Conservation (phyloP, 306 rosid genomes). For the Dryas octopetala region DNA sequence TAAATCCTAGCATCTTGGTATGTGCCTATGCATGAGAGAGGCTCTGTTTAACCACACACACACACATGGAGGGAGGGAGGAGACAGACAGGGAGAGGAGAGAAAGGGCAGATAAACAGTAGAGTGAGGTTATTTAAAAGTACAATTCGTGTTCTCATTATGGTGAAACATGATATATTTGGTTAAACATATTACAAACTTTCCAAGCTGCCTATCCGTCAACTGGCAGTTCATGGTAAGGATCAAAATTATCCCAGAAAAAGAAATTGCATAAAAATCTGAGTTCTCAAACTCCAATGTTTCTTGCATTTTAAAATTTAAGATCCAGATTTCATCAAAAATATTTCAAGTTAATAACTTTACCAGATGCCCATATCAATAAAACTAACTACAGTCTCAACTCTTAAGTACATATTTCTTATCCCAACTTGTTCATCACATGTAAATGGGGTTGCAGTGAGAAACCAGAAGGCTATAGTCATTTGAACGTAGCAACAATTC, state of each 20-base stretch:
- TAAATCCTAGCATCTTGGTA: neutral
- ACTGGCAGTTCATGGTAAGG: constrained; percentile 13
- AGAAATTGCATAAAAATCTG: neutral
- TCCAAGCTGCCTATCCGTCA: neutral
- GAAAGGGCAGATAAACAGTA: neutral
- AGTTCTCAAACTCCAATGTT: neutral
- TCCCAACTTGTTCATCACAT: neutral
- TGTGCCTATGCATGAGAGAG: neutral
- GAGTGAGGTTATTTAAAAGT: neutral
- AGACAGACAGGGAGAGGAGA: neutral
- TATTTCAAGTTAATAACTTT: neutral
- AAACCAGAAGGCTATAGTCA: neutral
- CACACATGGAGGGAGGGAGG: neutral
- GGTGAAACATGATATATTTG: neutral
- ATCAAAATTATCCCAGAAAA: neutral
- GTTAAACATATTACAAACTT: neutral
- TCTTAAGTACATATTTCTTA: constrained; percentile 1
- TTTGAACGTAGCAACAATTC: neutral
- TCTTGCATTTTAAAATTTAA: neutral
- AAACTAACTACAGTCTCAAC: neutral
- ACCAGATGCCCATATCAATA: neutral
- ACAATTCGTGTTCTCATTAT: neutral
- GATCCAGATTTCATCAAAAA: constrained; percentile 1
- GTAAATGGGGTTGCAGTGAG: neutral
- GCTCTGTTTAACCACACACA: neutral